Evolutionary conservation across 257 asterid species (phyloP).

Genomic region (Leptodermis oblonga): DNA sequence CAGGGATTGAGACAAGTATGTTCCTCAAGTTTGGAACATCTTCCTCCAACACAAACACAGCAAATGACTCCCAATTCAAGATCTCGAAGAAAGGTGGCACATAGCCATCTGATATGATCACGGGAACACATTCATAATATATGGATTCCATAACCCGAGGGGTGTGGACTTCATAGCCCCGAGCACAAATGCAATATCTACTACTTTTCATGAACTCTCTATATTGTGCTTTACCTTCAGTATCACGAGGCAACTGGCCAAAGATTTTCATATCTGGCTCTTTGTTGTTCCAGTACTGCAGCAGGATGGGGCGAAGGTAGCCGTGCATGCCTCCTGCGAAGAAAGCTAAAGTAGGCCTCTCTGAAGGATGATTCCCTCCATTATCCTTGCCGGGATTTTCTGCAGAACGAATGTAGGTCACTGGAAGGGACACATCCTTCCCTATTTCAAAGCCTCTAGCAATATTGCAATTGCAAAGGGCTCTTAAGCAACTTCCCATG

Average conservation of each 20-base stretch:
- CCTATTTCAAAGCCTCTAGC: constrained; percentile 53
- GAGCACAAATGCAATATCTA: constrained; percentile 61
- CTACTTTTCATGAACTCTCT: constrained; percentile 57
- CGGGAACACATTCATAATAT: constrained; percentile 53
- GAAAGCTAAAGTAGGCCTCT: constrained; percentile 48
- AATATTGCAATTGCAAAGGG: constrained; percentile 51
- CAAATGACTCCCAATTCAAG: constrained; percentile 54
- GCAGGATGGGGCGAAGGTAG: constrained; percentile 54
- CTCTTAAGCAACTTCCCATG: constrained; percentile 41
- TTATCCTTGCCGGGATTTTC: constrained; percentile 44
- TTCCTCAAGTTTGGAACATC: constrained; percentile 51
- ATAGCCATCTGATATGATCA: constrained; percentile 59
- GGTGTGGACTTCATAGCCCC: constrained; percentile 64
- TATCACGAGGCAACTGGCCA: constrained; percentile 58
- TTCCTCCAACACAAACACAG: constrained; percentile 44
- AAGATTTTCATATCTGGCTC: constrained; percentile 59
- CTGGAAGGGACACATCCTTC: constrained; percentile 65
- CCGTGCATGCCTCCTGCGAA: constrained; percentile 77
- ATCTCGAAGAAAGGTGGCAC: constrained; percentile 58
- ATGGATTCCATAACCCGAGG: constrained; percentile 64
- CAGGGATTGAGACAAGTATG: constrained; percentile 49
- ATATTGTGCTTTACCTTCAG: constrained; percentile 47
- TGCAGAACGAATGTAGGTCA: constrained; percentile 45
- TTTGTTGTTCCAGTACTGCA: constrained; percentile 46
- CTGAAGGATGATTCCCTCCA: constrained; percentile 45